phyloP scores from a whole-genome alignment of 257 asterid species.

The Haberlea rhodopensis region DNA sequence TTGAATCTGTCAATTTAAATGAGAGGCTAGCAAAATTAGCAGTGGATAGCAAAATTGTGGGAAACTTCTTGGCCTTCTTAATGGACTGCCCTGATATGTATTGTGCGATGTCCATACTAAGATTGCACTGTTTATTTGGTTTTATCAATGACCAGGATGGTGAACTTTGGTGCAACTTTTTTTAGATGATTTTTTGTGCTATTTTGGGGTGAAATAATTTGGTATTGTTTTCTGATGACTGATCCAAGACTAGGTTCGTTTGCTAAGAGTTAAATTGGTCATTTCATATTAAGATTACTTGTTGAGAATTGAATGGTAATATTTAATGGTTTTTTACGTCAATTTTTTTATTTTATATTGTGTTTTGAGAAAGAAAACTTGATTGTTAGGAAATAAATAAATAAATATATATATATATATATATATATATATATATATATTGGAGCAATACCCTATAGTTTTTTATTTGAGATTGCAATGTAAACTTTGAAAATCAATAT shows the following conservation, averaged over 20 bases:
- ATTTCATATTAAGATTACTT: too few species aligned
- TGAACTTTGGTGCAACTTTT: neutral
- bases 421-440: too few species aligned
- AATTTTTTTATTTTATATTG: too few species aligned
- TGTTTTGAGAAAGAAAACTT: too few species aligned
- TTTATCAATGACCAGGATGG: neutral
- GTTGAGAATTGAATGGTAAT: too few species aligned
- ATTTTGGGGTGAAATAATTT: constrained; percentile 9
- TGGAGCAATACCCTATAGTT: too few species aligned
- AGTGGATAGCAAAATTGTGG: constrained; percentile 22
- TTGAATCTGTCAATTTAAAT: constrained; percentile 25
- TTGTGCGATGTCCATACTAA: neutral
- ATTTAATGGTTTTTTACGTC: too few species aligned
- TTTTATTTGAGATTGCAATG: too few species aligned
- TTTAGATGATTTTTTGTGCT: neutral
- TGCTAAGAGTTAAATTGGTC: too few species aligned
- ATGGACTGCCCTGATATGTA: neutral
- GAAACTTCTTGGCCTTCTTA: constrained; percentile 15
- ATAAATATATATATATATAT: too few species aligned
- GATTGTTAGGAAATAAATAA: too few species aligned
- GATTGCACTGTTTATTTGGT: neutral
- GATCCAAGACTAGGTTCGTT: neutral
- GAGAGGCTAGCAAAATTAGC: neutral
- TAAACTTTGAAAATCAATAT: too few species aligned
- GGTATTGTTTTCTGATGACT: constrained; percentile 3